Conservation (phyloP, 805 yeast genomes). For the Clavispora asparagi region DNA sequence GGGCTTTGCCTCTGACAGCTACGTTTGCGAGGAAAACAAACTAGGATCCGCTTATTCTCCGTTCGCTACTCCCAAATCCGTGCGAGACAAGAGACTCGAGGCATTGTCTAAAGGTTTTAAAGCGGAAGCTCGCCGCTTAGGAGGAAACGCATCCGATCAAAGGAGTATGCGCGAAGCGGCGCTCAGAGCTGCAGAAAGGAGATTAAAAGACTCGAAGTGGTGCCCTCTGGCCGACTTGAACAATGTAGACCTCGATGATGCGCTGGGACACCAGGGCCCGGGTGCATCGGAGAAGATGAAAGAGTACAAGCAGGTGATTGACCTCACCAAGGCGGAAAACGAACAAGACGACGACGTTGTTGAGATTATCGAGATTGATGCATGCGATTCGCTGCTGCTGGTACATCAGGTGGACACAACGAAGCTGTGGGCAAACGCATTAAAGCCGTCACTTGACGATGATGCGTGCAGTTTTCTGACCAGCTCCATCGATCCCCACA, state of each 20-base stretch:
- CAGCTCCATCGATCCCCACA: not conserved
- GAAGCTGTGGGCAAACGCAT: not conserved
- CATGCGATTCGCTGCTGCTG: slow-evolving; percentile 6
- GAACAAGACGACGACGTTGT: slow-evolving; percentile 12
- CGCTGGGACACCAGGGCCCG: not conserved
- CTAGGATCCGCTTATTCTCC: slow-evolving; percentile 34
- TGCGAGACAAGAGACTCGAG: slow-evolving; percentile 36
- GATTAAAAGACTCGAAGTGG: slow-evolving; percentile 49
- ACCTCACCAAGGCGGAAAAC: slow-evolving; percentile 10
- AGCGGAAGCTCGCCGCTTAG: slow-evolving; percentile 34
- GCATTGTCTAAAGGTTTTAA: slow-evolving; percentile 36
- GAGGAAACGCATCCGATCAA: slow-evolving; percentile 10
- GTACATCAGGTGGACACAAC: not conserved
- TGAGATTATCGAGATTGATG: slow-evolving; percentile 11
- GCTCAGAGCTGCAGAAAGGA: slow-evolving; percentile 57
- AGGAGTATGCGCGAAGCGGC: slow-evolving; percentile 39
- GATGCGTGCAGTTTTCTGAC: not conserved
- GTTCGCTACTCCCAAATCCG: slow-evolving; percentile 5
- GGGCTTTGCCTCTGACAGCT: slow-evolving; percentile 41
- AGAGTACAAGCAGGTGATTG: slow-evolving; percentile 9
- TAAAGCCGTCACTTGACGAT: not conserved
- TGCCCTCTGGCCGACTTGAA: slow-evolving; percentile 27
- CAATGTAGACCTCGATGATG: slow-evolving; percentile 6
- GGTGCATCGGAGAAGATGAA: not conserved
- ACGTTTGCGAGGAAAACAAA: slow-evolving; percentile 42